phyloP scores from a whole-genome alignment of 2,329 filamentous ascomycete species.

The Fusarium temperatum region DNA sequence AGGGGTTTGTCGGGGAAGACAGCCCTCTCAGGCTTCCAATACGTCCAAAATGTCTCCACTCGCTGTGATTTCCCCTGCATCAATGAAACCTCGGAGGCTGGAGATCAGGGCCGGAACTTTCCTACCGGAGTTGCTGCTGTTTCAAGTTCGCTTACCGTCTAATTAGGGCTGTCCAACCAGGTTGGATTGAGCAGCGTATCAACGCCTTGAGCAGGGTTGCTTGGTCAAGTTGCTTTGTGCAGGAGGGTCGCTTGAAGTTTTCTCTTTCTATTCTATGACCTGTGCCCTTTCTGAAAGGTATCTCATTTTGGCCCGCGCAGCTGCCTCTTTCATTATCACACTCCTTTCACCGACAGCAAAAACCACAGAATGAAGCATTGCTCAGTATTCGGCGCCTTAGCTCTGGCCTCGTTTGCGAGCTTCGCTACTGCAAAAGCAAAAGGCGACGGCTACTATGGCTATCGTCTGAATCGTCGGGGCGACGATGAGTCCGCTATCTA shows the following conservation, averaged over 20 bases:
- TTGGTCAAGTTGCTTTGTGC: not conserved
- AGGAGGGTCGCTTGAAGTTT: not conserved
- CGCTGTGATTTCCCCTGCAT: slow-evolving; percentile 9
- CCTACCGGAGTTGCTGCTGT: not conserved
- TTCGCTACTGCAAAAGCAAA: slow-evolving; percentile 6
- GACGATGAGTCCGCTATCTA: slow-evolving; percentile 23
- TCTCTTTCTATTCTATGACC: slow-evolving; percentile 1
- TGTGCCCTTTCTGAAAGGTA: not conserved
- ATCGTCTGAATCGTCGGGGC: slow-evolving; percentile 14
- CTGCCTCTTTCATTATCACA: not conserved
- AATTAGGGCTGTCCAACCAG: not conserved
- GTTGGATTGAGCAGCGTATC: not conserved
- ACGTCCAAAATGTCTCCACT: not conserved
- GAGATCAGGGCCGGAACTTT: not conserved
- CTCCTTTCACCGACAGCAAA: not conserved
- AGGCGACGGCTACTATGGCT: slow-evolving; percentile 21
- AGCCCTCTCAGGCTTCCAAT: not conserved
- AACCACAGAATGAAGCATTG: slow-evolving; percentile 5
- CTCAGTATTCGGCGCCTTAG: slow-evolving; percentile 2
- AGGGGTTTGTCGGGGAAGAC: not conserved
- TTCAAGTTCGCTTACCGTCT: slow-evolving; percentile 6
- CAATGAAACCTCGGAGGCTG: slow-evolving; percentile 5
- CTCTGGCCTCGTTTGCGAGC: not conserved
- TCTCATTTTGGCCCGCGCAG: not conserved
- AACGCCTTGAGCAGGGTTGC: not conserved